A percentile compares a stretch with the other conserved stretches of the same genome.
Evolutionary conservation across 352 stramenopile genomes (phyloP).

Genomic region (Phytophthora pistaciae): DNA sequence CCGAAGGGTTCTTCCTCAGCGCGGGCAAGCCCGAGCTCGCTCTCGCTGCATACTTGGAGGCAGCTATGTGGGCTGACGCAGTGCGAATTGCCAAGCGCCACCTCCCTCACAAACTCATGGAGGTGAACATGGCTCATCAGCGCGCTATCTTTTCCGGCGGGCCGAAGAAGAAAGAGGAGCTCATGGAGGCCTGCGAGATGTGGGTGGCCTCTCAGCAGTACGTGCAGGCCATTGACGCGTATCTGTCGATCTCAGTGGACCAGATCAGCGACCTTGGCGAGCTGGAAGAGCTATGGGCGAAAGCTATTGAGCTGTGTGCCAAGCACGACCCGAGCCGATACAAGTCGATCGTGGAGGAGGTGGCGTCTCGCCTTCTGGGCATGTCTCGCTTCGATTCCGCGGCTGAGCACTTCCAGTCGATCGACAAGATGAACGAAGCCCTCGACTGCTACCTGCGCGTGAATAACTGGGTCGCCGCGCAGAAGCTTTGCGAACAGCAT

Average conservation of each 20-base stretch:
- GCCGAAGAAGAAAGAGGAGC: constrained; percentile 81
- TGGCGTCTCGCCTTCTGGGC: constrained; percentile 82
- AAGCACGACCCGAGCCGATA: constrained; percentile 90
- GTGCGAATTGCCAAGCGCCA: constrained; percentile 91
- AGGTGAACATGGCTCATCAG: constrained; percentile 91
- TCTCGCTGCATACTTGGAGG: constrained; percentile 89
- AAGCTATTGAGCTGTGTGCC: constrained; percentile 89
- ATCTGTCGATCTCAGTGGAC: constrained; percentile 84
- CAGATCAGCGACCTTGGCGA: constrained; percentile 73
- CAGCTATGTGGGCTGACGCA: constrained; percentile 89
- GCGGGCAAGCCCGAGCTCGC: constrained; percentile 93
- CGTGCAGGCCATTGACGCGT: constrained; percentile 92
- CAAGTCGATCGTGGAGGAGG: constrained; percentile 91
- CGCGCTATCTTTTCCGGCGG: constrained; percentile 81
- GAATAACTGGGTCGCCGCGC: constrained; percentile 79
- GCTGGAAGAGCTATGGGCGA: constrained; percentile 90
- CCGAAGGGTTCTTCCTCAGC: constrained; percentile 93
- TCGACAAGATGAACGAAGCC: constrained; percentile 94
- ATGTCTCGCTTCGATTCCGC: constrained; percentile 90
- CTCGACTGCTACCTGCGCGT: constrained; percentile 87
- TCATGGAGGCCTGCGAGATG: constrained; percentile 88
- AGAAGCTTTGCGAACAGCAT: constrained; percentile 85
- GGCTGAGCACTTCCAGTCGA: constrained; percentile 89
- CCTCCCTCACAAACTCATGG: constrained; percentile 92
- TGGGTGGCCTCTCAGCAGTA: constrained; percentile 92